Evolutionary conservation across 139 green algal species (phyloP).

Genomic region (Auxenochlorella pyrenoidosa): DNA sequence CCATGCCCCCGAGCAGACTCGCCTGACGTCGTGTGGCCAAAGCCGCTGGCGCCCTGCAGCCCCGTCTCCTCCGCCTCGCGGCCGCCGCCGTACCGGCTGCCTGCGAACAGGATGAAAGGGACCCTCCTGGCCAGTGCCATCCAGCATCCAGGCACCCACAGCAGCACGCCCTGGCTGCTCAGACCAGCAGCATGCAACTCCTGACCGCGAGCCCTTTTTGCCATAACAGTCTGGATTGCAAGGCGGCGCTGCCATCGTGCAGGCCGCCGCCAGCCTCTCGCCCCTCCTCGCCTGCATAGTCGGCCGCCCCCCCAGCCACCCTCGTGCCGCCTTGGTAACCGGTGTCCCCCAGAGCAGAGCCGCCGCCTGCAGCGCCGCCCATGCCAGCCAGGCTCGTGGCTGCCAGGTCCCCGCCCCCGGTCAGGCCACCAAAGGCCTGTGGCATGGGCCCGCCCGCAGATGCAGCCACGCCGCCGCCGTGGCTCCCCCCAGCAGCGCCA

Average conservation of each 20-base stretch:
- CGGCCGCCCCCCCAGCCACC: not conserved
- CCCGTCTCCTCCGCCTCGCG: constrained; percentile 11
- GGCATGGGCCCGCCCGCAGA: constrained; percentile 5
- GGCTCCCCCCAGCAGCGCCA: not conserved
- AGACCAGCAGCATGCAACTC: too few relatives aligned
- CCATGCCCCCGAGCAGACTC: too few relatives aligned
- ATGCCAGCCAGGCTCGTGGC: constrained; percentile 1
- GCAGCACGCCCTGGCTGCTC: too few relatives aligned
- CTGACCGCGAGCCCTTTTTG: too few relatives aligned
- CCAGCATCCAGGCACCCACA: too few relatives aligned
- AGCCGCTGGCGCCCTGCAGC: constrained; percentile 5
- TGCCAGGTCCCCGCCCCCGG: not conserved
- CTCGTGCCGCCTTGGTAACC: constrained; percentile 2
- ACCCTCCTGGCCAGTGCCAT: too few relatives aligned
- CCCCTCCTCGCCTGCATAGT: not conserved
- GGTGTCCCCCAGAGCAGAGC: constrained; percentile 18
- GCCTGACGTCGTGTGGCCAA: constrained; percentile 6
- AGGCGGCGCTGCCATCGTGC: too few relatives aligned
- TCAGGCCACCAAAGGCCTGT: not conserved
- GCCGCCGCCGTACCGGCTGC: constrained; percentile 20
- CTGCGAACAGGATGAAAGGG: not conserved
- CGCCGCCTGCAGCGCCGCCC: constrained; percentile 1
- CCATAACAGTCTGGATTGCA: too few relatives aligned
- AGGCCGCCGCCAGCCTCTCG: too few relatives aligned
- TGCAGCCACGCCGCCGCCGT: not conserved